Base-by-base conservation (phyloP, 1,284 basidiomycete species). In the Fomes fomentarius region DNA sequence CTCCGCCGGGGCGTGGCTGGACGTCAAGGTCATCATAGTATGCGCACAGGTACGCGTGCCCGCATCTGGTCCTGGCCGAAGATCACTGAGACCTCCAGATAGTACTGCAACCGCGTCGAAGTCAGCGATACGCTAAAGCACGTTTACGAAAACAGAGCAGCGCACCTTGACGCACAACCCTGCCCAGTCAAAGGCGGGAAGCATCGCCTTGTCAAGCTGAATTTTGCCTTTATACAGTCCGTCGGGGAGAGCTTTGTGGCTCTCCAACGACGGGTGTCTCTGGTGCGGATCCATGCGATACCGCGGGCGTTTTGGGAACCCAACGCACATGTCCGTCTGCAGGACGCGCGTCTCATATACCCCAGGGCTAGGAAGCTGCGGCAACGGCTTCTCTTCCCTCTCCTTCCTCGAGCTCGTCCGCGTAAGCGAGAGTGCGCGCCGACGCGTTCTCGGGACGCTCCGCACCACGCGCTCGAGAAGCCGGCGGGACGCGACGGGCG, bases 271-370 rank as follows among this genome's bases (percentile, higher is more conserved):
- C 9, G 81, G 80, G 61, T 84, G 82, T 12, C 58, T 57, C 47
- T 66, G 58, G 31, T 68, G 55, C 8, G 68, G 60, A 28, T 65
- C 66, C 39, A 66, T 65, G 10, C 74, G 72, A 42, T 73, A 72
- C 39, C 83, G 75, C 6, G 85, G 84, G 15, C 85, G 79, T 58
- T 89, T 89, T 15, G 85, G 84, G 59, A 89, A 89, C 2, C 86
- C 87, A 39, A 85, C 77, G 42, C 71, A 79, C 42, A 88, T 74
- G 47, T 79, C 76, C 11, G 77, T 82, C 41, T 79, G 73, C 25
- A 87, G 63, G 2, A 76, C 80, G 25, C 74, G 74, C n/a, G 74
- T 74, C 49, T 84, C 77, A 8, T 73, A 73, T 35, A 80, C 43
- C 2, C 76, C 52, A 37, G 74, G 64, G 12, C 72, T 71, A 1